Percentiles rank a stretch among this genome's conserved stretches.
Conservation (phyloP, 805 yeast genomes). For the Tetrapisispora iriomotensis region DNA sequence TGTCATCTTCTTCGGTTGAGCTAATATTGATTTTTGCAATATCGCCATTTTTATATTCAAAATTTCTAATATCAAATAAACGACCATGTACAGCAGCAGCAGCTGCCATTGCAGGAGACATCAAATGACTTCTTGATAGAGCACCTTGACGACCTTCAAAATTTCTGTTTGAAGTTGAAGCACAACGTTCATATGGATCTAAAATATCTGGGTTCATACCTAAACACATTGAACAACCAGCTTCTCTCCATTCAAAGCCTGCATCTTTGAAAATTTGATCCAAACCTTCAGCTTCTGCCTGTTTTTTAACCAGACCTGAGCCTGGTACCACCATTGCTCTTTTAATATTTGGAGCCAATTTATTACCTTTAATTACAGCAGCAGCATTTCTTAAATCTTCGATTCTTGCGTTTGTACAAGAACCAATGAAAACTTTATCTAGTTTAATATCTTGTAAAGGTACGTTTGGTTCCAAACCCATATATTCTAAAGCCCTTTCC, state of each 20-base stretch:
- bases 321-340: slow-evolving; percentile 94
- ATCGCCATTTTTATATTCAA: slow-evolving; percentile 51
- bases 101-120: slow-evolving; percentile 99
- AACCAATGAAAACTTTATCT: slow-evolving; percentile 95
- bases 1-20: slow-evolving; percentile 32
- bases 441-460: slow-evolving; percentile 65
- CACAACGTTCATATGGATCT: slow-evolving; percentile 93
- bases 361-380: slow-evolving; percentile 78
- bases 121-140: slow-evolving; percentile 84
- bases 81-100: slow-evolving; percentile 93
- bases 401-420: slow-evolving; percentile 95
- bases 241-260: slow-evolving; percentile 98
- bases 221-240: slow-evolving; percentile 98
- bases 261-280: slow-evolving; percentile 85
- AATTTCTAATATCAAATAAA: slow-evolving; percentile 83
- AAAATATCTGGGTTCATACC: slow-evolving; percentile 99
- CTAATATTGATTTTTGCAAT: slow-evolving; percentile 43
- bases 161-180: slow-evolving; percentile 96
- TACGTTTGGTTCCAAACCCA: slow-evolving; percentile 80
- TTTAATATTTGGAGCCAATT: slow-evolving; percentile 71
- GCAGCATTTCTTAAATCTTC: slow-evolving; percentile 97
- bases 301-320: slow-evolving; percentile 85
- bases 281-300: slow-evolving; percentile 92
- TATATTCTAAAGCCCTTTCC: slow-evolving; percentile 84
- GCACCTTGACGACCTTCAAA: slow-evolving; percentile 99